These are phyloP conservation scores for Drechslerella stenobrocha DNA, from an alignment of 2,329 filamentous ascomycete species.

Conservation along the genomic window DNA sequence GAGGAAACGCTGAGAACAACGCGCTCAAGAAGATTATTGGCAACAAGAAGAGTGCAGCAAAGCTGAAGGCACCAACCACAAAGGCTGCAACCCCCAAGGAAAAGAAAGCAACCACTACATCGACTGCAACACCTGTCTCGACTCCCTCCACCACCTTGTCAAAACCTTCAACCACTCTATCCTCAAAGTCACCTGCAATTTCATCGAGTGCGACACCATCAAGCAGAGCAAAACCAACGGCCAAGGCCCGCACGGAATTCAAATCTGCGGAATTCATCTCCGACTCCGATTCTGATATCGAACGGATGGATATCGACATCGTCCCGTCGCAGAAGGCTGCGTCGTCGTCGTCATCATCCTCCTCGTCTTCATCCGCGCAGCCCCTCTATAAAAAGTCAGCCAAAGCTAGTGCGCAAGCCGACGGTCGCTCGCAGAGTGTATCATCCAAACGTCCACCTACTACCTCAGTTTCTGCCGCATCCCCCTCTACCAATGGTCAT, in stretches of 20 bases:
- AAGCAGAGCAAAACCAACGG: constrained; percentile 6
- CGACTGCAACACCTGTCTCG: neutral
- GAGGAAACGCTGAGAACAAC: constrained; percentile 39
- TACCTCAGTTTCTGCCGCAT: constrained; percentile 9
- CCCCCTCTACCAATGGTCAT: constrained; percentile 30
- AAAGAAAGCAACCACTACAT: constrained; percentile 9
- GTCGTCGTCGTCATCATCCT: constrained; percentile 26
- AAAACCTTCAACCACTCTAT: constrained; percentile 15
- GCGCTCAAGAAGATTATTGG: constrained; percentile 46
- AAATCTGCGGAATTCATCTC: constrained; percentile 46
- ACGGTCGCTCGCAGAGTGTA: constrained; percentile 17
- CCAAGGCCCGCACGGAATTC: constrained; percentile 8
- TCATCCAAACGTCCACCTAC: constrained; percentile 37
- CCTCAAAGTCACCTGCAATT: constrained; percentile 20
- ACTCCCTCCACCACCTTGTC: constrained; percentile 9
- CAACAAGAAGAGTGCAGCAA: constrained; percentile 34
- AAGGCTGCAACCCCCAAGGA: constrained; percentile 6
- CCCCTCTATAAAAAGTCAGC: constrained; percentile 42
- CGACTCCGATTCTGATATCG: constrained; percentile 46
- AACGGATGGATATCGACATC: constrained; percentile 30
- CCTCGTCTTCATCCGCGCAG: constrained; percentile 35
- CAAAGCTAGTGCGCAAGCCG: constrained; percentile 22
- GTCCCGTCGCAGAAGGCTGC: constrained; percentile 23
- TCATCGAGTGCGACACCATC: constrained; percentile 16
- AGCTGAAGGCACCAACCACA: constrained; percentile 17